phyloP scores from a whole-genome alignment of 1,139 yeast genomes.

The Pneumocystis sp. region DNA sequence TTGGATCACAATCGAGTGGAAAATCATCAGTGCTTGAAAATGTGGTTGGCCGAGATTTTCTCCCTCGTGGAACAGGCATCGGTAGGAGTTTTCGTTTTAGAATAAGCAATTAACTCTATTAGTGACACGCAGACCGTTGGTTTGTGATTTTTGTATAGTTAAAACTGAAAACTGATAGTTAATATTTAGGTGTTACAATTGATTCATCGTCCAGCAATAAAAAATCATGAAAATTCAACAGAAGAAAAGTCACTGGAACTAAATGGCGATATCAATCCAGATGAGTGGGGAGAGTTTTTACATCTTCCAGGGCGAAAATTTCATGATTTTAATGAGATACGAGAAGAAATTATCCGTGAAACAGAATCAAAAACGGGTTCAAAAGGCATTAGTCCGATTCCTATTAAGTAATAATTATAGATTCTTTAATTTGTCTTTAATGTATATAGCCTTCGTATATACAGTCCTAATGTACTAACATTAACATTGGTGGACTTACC shows the following conservation, averaged over 20 bases:
- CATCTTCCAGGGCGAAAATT: constrained; percentile 84
- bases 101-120: constrained; percentile 45
- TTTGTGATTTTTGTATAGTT: constrained; percentile 19
- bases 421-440: neutral
- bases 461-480: constrained; percentile 90
- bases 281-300: constrained; percentile 97
- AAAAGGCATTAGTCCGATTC: constrained; percentile 81
- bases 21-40: constrained; percentile 87
- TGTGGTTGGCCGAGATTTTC: constrained; percentile 85
- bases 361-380: constrained; percentile 93
- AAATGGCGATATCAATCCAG: constrained; percentile 53
- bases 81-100: neutral
- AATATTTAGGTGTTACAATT: constrained; percentile 16
- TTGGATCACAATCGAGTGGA: constrained; percentile 90
- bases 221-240: constrained; percentile 12
- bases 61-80: constrained; percentile 54
- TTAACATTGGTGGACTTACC: constrained; percentile 94
- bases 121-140: constrained; percentile 85
- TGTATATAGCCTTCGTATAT: constrained; percentile 42
- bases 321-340: constrained; percentile 77
- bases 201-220: constrained; percentile 17
- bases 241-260: constrained; percentile 15
- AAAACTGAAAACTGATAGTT: neutral
- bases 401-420: constrained; percentile 43
- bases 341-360: constrained; percentile 80